A percentile compares a stretch with the other conserved stretches of the same genome.
Evolutionary conservation across 495 filamentous ascomycete species (phyloP).

Genomic region (Pyronema domesticum): DNA sequence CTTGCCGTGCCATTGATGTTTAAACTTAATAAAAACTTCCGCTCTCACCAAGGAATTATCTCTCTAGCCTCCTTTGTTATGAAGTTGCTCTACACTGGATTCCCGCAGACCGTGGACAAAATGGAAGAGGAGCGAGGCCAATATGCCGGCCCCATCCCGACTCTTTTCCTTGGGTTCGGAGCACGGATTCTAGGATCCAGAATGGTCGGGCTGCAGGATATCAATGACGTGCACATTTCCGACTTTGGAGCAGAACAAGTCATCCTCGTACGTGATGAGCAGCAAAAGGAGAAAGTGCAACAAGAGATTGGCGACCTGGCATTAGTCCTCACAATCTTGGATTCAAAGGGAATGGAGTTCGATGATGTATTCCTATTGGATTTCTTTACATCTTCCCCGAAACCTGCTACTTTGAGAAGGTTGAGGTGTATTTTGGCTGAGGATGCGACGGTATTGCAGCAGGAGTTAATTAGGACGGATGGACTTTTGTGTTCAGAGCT

Average conservation of each 20-base stretch:
- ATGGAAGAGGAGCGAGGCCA: constrained; percentile 28
- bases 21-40: constrained; percentile 27
- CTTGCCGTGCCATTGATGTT: constrained; percentile 22
- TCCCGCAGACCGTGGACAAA: constrained; percentile 29
- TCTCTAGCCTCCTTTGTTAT: constrained; percentile 29
- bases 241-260: constrained; percentile 32
- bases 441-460: not conserved
- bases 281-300: constrained; percentile 23
- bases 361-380: constrained; percentile 29
- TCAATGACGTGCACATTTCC: constrained; percentile 19
- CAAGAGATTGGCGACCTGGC: constrained; percentile 23
- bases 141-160: constrained; percentile 27
- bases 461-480: not conserved
- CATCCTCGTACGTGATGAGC: constrained; percentile 29
- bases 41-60: constrained; percentile 32
- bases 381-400: constrained; percentile 17
- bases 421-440: not conserved
- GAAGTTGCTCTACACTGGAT: constrained; percentile 23
- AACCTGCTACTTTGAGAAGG: not conserved
- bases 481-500: constrained; percentile 1
- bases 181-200: constrained; percentile 19
- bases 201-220: constrained; percentile 19
- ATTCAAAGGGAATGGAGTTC: constrained; percentile 35
- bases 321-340: constrained; percentile 28
- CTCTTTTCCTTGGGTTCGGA: constrained; percentile 27